These are phyloP conservation scores for Phialocephala sp. DNA, from an alignment of 2,329 filamentous ascomycete species.

Conservation along the genomic window DNA sequence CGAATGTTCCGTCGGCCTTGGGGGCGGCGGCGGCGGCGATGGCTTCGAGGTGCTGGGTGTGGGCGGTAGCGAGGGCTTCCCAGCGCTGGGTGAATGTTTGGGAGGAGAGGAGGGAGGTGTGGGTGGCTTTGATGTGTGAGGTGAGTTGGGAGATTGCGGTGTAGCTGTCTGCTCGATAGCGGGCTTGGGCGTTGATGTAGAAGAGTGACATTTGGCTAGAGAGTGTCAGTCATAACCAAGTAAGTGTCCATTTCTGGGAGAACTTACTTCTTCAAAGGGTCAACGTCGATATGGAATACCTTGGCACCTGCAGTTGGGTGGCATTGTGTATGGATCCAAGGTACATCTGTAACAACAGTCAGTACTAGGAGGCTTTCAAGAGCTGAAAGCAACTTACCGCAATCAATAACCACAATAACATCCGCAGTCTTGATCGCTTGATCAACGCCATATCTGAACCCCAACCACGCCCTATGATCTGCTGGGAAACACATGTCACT, in stretches of 20 bases:
- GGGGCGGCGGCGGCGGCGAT: slow-evolving; percentile 65
- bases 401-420: slow-evolving; percentile 83
- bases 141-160: slow-evolving; percentile 73
- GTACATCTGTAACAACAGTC: slow-evolving; percentile 65
- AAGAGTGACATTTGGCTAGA: slow-evolving; percentile 66
- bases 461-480: slow-evolving; percentile 70
- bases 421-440: slow-evolving; percentile 78
- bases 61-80: slow-evolving; percentile 59
- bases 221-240: not conserved
- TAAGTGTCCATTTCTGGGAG: no score
- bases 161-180: slow-evolving; percentile 70
- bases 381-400: slow-evolving; percentile 45
- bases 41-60: slow-evolving; percentile 62
- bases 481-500: slow-evolving; percentile 84
- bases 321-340: slow-evolving; percentile 85
- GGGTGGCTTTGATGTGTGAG: slow-evolving; percentile 57
- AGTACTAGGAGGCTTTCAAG: not conserved
- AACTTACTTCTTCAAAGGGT: slow-evolving; percentile 67
- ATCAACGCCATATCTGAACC: slow-evolving; percentile 76
- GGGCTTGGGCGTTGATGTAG: slow-evolving; percentile 69
- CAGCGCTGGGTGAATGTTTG: slow-evolving; percentile 51
- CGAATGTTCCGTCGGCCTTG: slow-evolving; percentile 59
- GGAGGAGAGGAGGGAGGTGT: slow-evolving; percentile 50
- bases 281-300: slow-evolving; percentile 69
- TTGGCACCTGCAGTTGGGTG: slow-evolving; percentile 57